These are phyloP conservation scores for Phyllostachys edulis DNA, from an alignment of 176 grass and related monocot species.

Conservation along the genomic window DNA sequence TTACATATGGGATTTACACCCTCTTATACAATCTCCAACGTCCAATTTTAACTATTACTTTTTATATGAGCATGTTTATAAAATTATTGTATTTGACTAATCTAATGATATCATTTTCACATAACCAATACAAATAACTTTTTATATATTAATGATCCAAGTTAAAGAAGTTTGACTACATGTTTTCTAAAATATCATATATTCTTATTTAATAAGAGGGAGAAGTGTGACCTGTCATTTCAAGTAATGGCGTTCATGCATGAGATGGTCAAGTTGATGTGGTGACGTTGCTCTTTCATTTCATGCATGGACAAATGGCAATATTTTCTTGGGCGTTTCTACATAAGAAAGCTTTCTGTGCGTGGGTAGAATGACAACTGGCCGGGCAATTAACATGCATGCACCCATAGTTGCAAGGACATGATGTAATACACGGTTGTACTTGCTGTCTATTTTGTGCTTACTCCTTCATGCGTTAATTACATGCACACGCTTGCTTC, in stretches of 20 bases:
- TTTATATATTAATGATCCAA: too few species aligned
- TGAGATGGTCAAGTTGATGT: slow-evolving; percentile 10
- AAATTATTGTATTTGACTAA: too few species aligned
- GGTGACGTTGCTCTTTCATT: background rate
- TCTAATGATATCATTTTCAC: too few species aligned
- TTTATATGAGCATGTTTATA: too few species aligned
- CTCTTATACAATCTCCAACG: too few species aligned
- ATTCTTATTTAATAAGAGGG: too few species aligned
- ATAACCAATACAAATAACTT: too few species aligned
- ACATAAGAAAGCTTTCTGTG: background rate
- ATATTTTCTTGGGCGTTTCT: background rate
- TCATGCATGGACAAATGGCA: background rate
- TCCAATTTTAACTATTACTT: too few species aligned
- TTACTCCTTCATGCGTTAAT: background rate
- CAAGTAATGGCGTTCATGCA: background rate
- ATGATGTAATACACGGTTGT: slow-evolving; percentile 2
- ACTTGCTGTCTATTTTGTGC: background rate
- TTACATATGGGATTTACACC: background rate
- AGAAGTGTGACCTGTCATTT: background rate
- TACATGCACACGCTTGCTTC: background rate
- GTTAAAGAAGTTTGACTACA: too few species aligned
- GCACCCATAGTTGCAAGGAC: background rate
- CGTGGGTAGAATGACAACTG: background rate
- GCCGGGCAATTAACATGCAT: background rate
- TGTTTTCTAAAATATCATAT: too few species aligned